These are phyloP conservation scores for Xylaria digitata DNA, from an alignment of 2,329 filamentous ascomycete species.

Conservation along the genomic window DNA sequence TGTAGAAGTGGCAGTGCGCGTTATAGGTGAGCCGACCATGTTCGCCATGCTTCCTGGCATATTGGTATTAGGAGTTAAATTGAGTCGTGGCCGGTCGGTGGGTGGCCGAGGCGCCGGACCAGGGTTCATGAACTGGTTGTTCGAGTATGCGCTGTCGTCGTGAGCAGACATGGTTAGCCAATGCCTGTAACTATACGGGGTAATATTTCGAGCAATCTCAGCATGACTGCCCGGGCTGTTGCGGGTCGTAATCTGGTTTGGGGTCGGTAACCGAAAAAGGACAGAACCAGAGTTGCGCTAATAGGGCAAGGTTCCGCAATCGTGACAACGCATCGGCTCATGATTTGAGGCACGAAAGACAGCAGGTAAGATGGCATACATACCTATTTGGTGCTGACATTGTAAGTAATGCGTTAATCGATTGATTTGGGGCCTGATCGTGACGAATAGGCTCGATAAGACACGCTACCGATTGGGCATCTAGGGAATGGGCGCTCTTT, in stretches of 20 bases:
- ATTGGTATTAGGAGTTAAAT: slow-evolving; percentile 80
- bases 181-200: slow-evolving; percentile 8
- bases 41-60: slow-evolving; percentile 83
- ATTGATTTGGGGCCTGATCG: slow-evolving; percentile 12
- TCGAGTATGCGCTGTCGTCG: slow-evolving; percentile 63
- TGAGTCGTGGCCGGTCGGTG: slow-evolving; percentile 82
- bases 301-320: slow-evolving; percentile 10
- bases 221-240: neutral
- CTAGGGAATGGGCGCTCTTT: slow-evolving; percentile 39
- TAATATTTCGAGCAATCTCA: neutral
- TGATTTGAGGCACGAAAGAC: slow-evolving; percentile 19
- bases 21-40: slow-evolving; percentile 78
- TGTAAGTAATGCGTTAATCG: slow-evolving; percentile 30
- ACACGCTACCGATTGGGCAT: slow-evolving; percentile 30
- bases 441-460: slow-evolving; percentile 16
- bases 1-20: slow-evolving; percentile 72
- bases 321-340: neutral
- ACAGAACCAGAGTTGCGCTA: slow-evolving; percentile 16
- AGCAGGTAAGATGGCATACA: slow-evolving; percentile 32
- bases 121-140: slow-evolving; percentile 91
- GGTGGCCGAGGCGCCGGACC: slow-evolving; percentile 93
- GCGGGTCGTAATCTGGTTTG: neutral
- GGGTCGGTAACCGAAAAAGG: neutral
- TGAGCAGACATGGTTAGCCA: slow-evolving; percentile 29
- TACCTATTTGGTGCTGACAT: slow-evolving; percentile 49